Evolutionary conservation across 768 basidiomycete genomes (phyloP), one percentile per base, ranked within the genome.

Genomic region (Trametes sanguinea): DNA sequence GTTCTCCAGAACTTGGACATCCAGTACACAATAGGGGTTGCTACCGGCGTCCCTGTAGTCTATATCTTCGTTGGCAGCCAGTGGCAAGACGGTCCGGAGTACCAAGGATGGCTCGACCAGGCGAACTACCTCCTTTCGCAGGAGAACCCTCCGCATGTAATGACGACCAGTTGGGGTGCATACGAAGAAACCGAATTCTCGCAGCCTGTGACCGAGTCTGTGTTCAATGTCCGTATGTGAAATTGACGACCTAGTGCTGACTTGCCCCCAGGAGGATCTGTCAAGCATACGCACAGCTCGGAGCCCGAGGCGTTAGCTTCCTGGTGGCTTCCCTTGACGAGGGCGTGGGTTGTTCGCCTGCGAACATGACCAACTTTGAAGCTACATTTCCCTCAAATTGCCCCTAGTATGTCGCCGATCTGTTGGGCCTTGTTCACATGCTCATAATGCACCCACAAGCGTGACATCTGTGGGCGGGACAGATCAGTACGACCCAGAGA

Each of bases 11-110:
- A 67, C 54, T 66, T 71, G 35, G 69, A 71, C 44, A 63, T 65
- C 27, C 66, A 71, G 48, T 71, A 71, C 61, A 67, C 69, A 16
- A 57, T 66, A 11, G 69, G 69, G 16, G 40, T 71, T 7, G 66
- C 69, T 3, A 87, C 87, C 17, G 80, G 77, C 16, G 88, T 66
- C 72, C 10, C 84, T 83, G 3, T 84, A 81, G 37, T 76, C 17
- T 88, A 81, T 71, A 76, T 73, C 11, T 80, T 84, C 2, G 85
- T 87, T 61, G 39, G 65, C 0, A 52, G 58, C 52, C n/a, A 50
- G 67, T 45, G 62, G 9, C 39, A 55, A 33, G 68, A 67, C 47
- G 65, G 65, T 37, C 35, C 35, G 39, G 64, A 42, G 13, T 54
- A 62, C 30, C 60, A 62, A n/a, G 67, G 65, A 6, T 67, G 67